Conservation (phyloP, 1,139 yeast species). For the Pichia sp. region DNA sequence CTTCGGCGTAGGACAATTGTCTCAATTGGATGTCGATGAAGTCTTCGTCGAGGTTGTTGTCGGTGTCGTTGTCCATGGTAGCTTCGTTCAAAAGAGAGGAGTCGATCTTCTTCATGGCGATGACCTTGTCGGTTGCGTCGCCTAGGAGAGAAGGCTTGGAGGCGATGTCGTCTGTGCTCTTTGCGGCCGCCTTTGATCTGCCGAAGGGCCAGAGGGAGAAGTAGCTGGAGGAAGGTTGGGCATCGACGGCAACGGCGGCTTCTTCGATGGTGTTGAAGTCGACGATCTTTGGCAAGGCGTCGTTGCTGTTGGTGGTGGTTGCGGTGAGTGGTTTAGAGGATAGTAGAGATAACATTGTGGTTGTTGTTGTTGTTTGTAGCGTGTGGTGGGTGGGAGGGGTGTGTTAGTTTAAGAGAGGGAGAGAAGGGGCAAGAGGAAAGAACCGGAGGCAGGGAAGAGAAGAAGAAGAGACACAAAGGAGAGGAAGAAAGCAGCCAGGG, state of each 20-base stretch:
- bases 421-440: no score
- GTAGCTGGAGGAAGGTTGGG: background rate
- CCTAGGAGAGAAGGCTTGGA: background rate
- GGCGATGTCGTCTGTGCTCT: background rate
- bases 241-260: background rate
- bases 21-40: conserved; percentile 46
- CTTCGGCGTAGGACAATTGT: conserved; percentile 51
- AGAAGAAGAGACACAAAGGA: no score
- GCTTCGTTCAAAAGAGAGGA: conserved; percentile 1
- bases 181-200: background rate
- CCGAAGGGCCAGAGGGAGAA: conserved; percentile 26
- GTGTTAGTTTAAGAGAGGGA: no score
- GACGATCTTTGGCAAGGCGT: conserved; percentile 19
- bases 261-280: conserved; percentile 25
- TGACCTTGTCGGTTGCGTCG: conserved; percentile 26
- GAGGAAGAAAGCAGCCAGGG: no score
- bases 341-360: conserved; percentile 17
- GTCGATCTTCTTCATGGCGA: conserved; percentile 31
- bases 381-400: no score
- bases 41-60: conserved; percentile 34
- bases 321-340: conserved; percentile 3
- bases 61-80: conserved; percentile 4
- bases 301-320: background rate
- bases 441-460: no score
- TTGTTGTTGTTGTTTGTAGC: background rate